phyloP scores from a whole-genome alignment of 2,329 filamentous ascomycete species.

The Ophiostoma ulmi region DNA sequence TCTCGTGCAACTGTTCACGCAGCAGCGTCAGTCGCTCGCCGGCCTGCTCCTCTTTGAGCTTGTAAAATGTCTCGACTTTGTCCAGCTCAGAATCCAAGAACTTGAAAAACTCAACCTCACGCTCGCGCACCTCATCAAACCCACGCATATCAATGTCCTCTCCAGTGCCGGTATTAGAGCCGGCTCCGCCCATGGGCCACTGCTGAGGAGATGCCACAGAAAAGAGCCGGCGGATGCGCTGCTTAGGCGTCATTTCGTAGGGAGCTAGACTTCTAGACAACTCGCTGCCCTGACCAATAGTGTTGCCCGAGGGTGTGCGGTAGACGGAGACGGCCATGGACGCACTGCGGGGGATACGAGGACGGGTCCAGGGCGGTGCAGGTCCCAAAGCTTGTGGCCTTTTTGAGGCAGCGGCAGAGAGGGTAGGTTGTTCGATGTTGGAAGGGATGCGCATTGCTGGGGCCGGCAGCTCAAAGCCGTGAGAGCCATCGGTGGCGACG shows the following conservation, averaged over 20 bases:
- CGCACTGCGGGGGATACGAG: constrained; percentile 29
- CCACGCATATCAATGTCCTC: constrained; percentile 39
- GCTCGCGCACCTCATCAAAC: constrained; percentile 55
- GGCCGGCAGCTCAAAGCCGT: constrained; percentile 49
- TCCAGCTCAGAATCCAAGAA: constrained; percentile 79
- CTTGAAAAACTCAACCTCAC: constrained; percentile 77
- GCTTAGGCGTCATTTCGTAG: constrained; percentile 20
- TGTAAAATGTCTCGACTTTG: constrained; percentile 93
- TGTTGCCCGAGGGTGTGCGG: not conserved
- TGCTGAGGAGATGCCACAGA: constrained; percentile 33
- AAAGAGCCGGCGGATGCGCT: constrained; percentile 39
- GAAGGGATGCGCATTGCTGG: constrained; percentile 47
- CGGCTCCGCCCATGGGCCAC: constrained; percentile 10
- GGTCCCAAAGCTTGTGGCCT: not conserved
- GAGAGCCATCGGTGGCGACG: constrained; percentile 22
- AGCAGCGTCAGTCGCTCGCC: constrained; percentile 64
- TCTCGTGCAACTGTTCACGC: constrained; percentile 82
- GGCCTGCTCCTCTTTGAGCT: constrained; percentile 79
- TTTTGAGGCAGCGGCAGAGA: not conserved
- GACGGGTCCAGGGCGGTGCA: constrained; percentile 28
- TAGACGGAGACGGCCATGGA: constrained; percentile 31
- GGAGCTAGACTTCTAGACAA: not conserved
- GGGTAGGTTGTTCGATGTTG: constrained; percentile 29
- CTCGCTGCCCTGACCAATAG: not conserved
- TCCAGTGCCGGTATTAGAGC: constrained; percentile 31